Evolutionary conservation across 164 flowering plant genomes (phyloP), one percentile per base, ranked within the genome.

Genomic region (Tetrastigma voinierianum): DNA sequence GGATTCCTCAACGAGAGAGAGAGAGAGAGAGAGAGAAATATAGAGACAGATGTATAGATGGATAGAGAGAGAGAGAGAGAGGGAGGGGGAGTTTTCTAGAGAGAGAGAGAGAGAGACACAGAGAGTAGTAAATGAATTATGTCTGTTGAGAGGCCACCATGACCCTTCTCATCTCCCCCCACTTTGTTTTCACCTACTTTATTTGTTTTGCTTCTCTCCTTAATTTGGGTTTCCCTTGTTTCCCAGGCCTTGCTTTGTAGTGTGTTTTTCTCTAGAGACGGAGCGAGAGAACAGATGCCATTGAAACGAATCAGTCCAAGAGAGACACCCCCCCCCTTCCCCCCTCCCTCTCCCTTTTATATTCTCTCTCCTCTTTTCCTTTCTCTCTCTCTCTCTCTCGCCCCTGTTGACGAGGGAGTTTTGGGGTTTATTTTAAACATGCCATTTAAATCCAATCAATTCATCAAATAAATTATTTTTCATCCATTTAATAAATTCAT

Each of bases 301-400:
- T 68, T 52, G 62, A 68, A 63, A 65, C 61, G 86, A 85, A 84
- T 82, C 78, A 70, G 86, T 82, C 88, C 88, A 84, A 84, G 80
- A 77, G 79, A 80, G 78, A 74, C 70, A 70, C 72, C 57, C 72
- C 72, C 64, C 6, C 40, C 57, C 72, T 70, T 61, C 6, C 40
- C 7, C 40, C 40, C 40, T 32, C 40, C 40, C 40, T 25, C 6
- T 4, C 6, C 4, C 6, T 4, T 3, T 4, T 25, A 25, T 25
- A 25, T 25, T 25, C 40, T 25, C 40, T 25, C 40, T 25, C 40
- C 40, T 25, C 40, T 25, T 25, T 25, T 25, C 0, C 40, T 25
- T 25, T 25, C 40, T 25, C 40, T 4, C n/a, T n/a, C n/a, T n/a
- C n/a, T n/a, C n/a, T n/a, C n/a, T n/a, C n/a, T n/a, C n/a, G n/a